These are phyloP conservation scores for Colletotrichum incanum DNA, from an alignment of 2,329 filamentous ascomycete genomes.

Conservation along the genomic window DNA sequence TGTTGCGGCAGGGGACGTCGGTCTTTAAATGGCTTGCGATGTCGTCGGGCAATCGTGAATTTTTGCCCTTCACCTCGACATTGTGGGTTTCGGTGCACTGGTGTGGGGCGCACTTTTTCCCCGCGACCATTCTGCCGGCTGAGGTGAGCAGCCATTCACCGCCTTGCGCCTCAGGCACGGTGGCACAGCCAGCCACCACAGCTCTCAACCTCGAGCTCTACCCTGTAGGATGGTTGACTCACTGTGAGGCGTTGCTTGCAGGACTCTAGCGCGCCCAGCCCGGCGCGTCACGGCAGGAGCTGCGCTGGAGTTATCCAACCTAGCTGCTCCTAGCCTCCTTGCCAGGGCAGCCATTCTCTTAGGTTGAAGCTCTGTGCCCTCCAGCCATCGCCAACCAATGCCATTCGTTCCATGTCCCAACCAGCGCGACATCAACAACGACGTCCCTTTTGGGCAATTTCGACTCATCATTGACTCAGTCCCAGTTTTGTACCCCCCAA, in stretches of 20 bases:
- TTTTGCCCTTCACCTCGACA: slow-evolving; percentile 44
- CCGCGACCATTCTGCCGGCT: slow-evolving; percentile 42
- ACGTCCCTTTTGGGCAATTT: neutral
- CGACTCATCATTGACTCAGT: slow-evolving; percentile 39
- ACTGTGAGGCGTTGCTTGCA: slow-evolving; percentile 12
- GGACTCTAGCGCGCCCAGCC: slow-evolving; percentile 21
- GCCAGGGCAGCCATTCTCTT: neutral
- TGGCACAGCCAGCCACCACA: slow-evolving; percentile 11
- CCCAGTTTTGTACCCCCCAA: neutral
- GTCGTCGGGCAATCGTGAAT: slow-evolving; percentile 43
- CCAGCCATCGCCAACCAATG: neutral
- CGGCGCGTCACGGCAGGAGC: slow-evolving; percentile 22
- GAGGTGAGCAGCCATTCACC: slow-evolving; percentile 32
- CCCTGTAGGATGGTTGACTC: slow-evolving; percentile 21
- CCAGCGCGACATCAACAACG: neutral
- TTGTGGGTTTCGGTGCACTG: slow-evolving; percentile 44
- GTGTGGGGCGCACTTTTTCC: slow-evolving; percentile 42
- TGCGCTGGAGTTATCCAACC: slow-evolving; percentile 15
- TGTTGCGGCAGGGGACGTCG: slow-evolving; percentile 44
- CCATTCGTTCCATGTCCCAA: neutral
- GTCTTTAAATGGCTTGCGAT: slow-evolving; percentile 42
- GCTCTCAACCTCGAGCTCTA: neutral
- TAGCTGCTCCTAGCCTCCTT: slow-evolving; percentile 3
- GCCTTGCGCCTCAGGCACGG: slow-evolving; percentile 37
- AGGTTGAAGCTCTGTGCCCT: slow-evolving; percentile 20